Percentiles rank a stretch among this genome's conserved stretches.
These are phyloP conservation scores for Rhododendron simsii DNA, from an alignment of 148 eudicot genomes.

Conservation along the genomic window DNA sequence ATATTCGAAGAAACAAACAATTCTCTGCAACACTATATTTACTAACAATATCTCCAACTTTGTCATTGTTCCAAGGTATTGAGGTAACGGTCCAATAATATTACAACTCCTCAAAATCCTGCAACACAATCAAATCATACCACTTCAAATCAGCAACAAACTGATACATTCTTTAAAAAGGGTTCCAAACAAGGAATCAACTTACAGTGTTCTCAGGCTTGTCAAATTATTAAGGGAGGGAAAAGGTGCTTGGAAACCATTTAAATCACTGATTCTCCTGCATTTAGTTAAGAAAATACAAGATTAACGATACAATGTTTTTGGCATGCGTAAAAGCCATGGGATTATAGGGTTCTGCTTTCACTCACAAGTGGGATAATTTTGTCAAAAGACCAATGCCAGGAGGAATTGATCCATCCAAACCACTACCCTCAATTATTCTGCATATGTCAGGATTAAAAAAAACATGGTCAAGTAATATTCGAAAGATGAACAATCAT, in stretches of 20 bases:
- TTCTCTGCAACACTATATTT: not conserved
- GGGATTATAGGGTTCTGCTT: not conserved
- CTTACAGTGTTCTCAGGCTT: slow-evolving; percentile 14
- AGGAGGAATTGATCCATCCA: slow-evolving; percentile 37
- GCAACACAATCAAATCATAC: not conserved
- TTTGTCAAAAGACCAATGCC: slow-evolving; percentile 23
- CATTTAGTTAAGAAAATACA: not conserved
- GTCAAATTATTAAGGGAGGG: slow-evolving; percentile 13
- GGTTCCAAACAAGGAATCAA: not conserved
- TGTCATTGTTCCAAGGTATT: slow-evolving; percentile 14
- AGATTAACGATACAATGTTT: not conserved
- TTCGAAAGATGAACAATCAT: not conserved
- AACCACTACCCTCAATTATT: slow-evolving; percentile 31
- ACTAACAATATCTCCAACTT: slow-evolving; percentile 18
- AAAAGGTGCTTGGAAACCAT: slow-evolving; percentile 11
- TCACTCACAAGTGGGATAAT: slow-evolving; percentile 32
- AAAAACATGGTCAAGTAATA: too few relatives aligned
- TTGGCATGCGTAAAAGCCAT: not conserved
- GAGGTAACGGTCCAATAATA: slow-evolving; percentile 17
- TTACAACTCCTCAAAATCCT: slow-evolving; percentile 30
- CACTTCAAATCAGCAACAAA: not conserved
- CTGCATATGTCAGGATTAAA: not conserved
- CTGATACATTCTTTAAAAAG: not conserved
- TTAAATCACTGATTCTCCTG: slow-evolving; percentile 42
- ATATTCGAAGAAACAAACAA: not conserved